Evolutionary conservation across 1,139 yeast species (phyloP).

Genomic region (Candida frijolesensis): DNA sequence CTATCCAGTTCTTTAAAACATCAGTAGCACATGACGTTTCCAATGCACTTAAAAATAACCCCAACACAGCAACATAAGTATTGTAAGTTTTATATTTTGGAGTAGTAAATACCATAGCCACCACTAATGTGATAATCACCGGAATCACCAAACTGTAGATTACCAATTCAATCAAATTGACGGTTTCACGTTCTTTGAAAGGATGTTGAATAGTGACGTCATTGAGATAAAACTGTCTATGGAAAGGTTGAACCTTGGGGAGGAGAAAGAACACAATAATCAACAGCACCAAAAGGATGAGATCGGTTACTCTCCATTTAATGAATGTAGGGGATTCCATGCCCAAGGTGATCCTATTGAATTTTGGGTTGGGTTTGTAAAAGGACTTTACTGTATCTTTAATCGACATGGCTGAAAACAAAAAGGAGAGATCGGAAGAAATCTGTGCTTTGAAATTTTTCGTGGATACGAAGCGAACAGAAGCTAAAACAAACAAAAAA

Average conservation of each 20-base stretch:
- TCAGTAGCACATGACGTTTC: conserved; percentile 50
- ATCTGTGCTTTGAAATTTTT: not conserved
- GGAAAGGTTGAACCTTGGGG: conserved; percentile 58
- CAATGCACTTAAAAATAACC: conserved; percentile 41
- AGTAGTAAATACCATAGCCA: conserved; percentile 31
- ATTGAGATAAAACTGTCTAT: conserved; percentile 61
- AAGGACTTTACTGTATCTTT: conserved; percentile 5
- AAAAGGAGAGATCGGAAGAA: not conserved
- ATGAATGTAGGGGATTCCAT: conserved; percentile 27
- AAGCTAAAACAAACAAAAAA: too few relatives aligned
- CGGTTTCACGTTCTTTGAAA: conserved; percentile 66
- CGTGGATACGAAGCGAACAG: too few relatives aligned
- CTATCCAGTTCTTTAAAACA: conserved; percentile 67
- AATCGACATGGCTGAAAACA: conserved; percentile 5
- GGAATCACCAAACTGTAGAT: conserved; percentile 46
- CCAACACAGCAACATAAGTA: conserved; percentile 42
- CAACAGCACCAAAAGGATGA: conserved; percentile 44
- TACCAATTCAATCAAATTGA: conserved; percentile 39
- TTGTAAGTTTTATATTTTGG: conserved; percentile 40
- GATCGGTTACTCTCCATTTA: conserved; percentile 66
- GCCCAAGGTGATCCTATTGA: conserved; percentile 58
- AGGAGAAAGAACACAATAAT: conserved; percentile 47
- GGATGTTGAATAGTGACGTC: conserved; percentile 66
- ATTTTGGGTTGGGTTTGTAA: conserved; percentile 5
- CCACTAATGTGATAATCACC: conserved; percentile 23